phyloP scores from a whole-genome alignment of 2,329 filamentous ascomycete genomes.

The Alternaria incomplexa region DNA sequence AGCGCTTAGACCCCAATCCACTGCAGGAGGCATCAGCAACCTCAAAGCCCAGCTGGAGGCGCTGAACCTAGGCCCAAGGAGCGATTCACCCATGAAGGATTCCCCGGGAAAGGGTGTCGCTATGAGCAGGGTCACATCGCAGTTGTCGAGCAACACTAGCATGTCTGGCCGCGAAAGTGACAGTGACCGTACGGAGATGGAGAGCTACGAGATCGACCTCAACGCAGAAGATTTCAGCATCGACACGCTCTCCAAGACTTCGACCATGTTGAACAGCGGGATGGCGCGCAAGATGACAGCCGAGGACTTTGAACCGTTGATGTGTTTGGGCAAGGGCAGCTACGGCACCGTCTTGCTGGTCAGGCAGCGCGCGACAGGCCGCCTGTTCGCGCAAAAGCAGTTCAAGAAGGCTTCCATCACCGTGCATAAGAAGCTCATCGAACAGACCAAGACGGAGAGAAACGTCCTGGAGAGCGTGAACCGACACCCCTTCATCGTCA shows the following conservation, averaged over 20 bases:
- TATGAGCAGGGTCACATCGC: slow-evolving; percentile 39
- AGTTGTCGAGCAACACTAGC: slow-evolving; percentile 63
- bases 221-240: slow-evolving; percentile 84
- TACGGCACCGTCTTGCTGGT: slow-evolving; percentile 95
- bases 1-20: slow-evolving; percentile 57
- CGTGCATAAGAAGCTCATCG: slow-evolving; percentile 92
- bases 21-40: slow-evolving; percentile 76
- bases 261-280: slow-evolving; percentile 50
- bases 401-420: slow-evolving; percentile 96
- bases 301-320: slow-evolving; percentile 86
- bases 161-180: slow-evolving; percentile 65
- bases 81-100: slow-evolving; percentile 61
- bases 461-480: slow-evolving; percentile 95
- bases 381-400: slow-evolving; percentile 96
- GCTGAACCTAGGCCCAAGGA: slow-evolving; percentile 68
- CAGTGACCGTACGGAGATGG: slow-evolving; percentile 73
- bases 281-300: slow-evolving; percentile 84
- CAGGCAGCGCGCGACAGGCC: slow-evolving; percentile 84
- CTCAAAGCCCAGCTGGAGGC: slow-evolving; percentile 82
- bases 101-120: slow-evolving; percentile 55
- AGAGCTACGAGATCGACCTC: slow-evolving; percentile 84
- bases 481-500: slow-evolving; percentile 95
- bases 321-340: slow-evolving; percentile 93
- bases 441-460: slow-evolving; percentile 97
- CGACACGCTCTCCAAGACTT: slow-evolving; percentile 53